Base-by-base conservation (phyloP, 2,329 filamentous ascomycete genomes). In the Xylaria sp. region DNA sequence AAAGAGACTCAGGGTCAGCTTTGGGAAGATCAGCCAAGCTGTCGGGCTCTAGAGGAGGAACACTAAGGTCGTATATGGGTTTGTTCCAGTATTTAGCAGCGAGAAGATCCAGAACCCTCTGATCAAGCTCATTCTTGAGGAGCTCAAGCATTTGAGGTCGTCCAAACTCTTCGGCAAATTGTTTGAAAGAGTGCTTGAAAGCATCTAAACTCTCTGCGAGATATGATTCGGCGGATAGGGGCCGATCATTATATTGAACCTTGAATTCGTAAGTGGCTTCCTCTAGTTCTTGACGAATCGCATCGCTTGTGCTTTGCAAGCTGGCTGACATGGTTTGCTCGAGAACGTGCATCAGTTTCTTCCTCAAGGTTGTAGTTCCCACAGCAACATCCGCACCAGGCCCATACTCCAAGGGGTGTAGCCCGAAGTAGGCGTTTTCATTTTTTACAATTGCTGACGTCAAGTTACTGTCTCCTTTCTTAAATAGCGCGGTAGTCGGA, bases 181-280 rank as follows among this genome's bases (percentile, higher is more conserved):
- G 90, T 75, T 97, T 97, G 80, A 99, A 99, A 0, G 92, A 92
- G 77, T 98, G 96, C 78, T 99, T 99, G 84, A 99, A 98, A 19
- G 90, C 89, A 76, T 99, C 95, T 3, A 99, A 81, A 69, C 92
- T 96, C 76, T 98, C 95, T 1, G 95, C 95, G 40, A 99, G 85
- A 74, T 99, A 99, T 3, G 94, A 97, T 75, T 99, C 95, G 1
- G 95, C 95, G 53, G 92, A 97, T 37, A 99, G 82, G 1, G 94
- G 92, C 6, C 95, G 89, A 75, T 99, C 95, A 73, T 99, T 99
- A 79, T 99, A 99, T 76, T 99, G 96, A 4, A 99, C 95, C 76
- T 99, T 99, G 83, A 97, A 99, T 77, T 99, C 94, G 74, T 99
- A 99, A 0, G 92, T 94, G 2, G 95, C 94, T 78, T 99, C 95